Evolutionary conservation across 306 rosid species (phyloP), one percentile per base, ranked within the genome.

Genomic region (Vigna angularis): DNA sequence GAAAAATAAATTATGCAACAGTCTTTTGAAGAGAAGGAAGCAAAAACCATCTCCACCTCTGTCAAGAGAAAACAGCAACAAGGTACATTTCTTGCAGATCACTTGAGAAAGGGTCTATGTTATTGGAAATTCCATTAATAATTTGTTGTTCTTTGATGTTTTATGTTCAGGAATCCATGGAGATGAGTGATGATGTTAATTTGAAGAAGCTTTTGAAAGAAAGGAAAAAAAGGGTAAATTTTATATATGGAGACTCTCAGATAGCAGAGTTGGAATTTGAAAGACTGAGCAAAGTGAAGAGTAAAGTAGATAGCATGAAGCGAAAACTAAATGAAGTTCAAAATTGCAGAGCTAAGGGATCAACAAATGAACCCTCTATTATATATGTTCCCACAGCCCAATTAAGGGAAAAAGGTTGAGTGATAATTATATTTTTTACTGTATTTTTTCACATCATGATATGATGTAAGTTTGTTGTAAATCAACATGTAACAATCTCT

Each of bases 321-420:
- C 92, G 79, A 75, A 86, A 78, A 77, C 68, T 90, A 81, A 73
- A 38, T 28, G 79, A 36, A 75, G 70, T 86, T 76, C 88, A 79
- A 74, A 81, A 59, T 56, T 57, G 28, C 68, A 86, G 86, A 56
- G 78, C 57, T 70, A 79, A 80, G 71, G 81, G 49, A 70, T 87
- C 84, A 18, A 55, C 83, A 18, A 55, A 72, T 76, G 84, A 52
- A 73, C 52, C 85, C 26, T 61, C 72, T 70, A 83, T 92, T 72
- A 72, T 91, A 22, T 95, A 89, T 89, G 94, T 95, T 49, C 99
- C 99, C 3, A 82, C 76, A 70, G 96, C 94, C 63, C 88, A 84
- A 80, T 74, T 95, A 72, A 87, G 83, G 77, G 98, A 95, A 85
- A 95, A 88, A 73, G 80, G 3, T 76, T 67, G 86, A 83, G 86